phyloP scores from a whole-genome alignment of 148 eudicot genomes.

The Camellia sinensis region DNA sequence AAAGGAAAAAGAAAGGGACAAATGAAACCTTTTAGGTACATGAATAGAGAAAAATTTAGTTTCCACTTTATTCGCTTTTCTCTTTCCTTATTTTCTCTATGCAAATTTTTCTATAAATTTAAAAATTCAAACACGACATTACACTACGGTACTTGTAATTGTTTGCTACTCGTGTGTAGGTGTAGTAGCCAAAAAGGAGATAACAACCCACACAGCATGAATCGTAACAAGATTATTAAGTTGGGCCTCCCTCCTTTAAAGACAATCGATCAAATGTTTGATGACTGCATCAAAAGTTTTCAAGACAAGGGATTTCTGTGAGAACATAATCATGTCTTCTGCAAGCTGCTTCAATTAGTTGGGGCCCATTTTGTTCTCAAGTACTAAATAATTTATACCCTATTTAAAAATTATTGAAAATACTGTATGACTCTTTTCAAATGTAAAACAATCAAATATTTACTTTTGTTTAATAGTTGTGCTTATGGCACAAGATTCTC shows the following conservation, averaged over 20 bases:
- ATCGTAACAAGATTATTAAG: slow-evolving; percentile 58
- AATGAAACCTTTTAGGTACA: no score
- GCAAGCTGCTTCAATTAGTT: neutral
- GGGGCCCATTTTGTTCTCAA: neutral
- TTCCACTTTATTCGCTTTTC: no score
- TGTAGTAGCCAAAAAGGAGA: slow-evolving; percentile 63
- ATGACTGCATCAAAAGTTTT: slow-evolving; percentile 80
- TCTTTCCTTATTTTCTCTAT: no score
- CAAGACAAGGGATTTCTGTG: slow-evolving; percentile 68
- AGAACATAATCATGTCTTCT: neutral
- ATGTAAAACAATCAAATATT: no score
- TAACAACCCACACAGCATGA: slow-evolving; percentile 78
- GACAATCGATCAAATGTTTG: slow-evolving; percentile 76
- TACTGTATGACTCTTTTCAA: neutral
- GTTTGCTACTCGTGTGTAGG: slow-evolving; percentile 32
- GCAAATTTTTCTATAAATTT: no score
- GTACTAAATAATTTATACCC: neutral
- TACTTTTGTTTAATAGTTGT: no score
- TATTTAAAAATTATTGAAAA: neutral
- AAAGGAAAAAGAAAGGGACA: no score
- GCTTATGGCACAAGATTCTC: no score
- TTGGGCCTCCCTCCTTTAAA: slow-evolving; percentile 75
- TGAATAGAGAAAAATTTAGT: no score
- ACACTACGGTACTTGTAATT: neutral
- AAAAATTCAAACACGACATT: no score